Conservation (phyloP, 2,329 filamentous ascomycete genomes). For the Aspergillus melleus region DNA sequence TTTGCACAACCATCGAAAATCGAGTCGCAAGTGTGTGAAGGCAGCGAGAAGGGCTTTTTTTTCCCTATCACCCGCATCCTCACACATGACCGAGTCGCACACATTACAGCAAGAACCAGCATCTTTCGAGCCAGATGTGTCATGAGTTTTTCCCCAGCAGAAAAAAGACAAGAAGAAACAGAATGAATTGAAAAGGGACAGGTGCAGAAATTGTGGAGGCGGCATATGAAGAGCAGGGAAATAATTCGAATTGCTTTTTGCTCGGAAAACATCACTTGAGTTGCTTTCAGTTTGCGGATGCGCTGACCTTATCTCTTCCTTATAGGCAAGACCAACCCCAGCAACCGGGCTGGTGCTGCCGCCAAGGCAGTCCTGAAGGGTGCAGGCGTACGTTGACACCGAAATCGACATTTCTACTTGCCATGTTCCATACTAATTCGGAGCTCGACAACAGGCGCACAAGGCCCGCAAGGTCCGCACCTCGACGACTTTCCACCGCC, state of each 20-base stretch:
- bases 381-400: conserved; percentile 76
- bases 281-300: conserved; percentile 4
- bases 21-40: conserved; percentile 22
- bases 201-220: background rate
- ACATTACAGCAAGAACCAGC: background rate
- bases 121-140: background rate
- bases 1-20: conserved; percentile 10
- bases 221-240: background rate
- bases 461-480: conserved; percentile 92
- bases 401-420: background rate
- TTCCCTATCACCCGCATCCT: background rate
- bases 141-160: background rate
- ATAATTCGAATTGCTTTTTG: background rate
- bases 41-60: background rate
- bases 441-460: conserved; percentile 58
- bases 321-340: conserved; percentile 59
- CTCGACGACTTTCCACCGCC: conserved; percentile 93
- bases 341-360: conserved; percentile 79
- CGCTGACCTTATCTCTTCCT: conserved; percentile 17
- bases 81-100: background rate
- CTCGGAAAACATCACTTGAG: background rate
- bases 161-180: background rate
- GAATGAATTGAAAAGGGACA: background rate
- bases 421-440: conserved; percentile 14
- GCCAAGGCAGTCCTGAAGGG: conserved; percentile 96